Base-by-base conservation (phyloP, 2,329 filamentous ascomycete species). In the Orbilia javanica region DNA sequence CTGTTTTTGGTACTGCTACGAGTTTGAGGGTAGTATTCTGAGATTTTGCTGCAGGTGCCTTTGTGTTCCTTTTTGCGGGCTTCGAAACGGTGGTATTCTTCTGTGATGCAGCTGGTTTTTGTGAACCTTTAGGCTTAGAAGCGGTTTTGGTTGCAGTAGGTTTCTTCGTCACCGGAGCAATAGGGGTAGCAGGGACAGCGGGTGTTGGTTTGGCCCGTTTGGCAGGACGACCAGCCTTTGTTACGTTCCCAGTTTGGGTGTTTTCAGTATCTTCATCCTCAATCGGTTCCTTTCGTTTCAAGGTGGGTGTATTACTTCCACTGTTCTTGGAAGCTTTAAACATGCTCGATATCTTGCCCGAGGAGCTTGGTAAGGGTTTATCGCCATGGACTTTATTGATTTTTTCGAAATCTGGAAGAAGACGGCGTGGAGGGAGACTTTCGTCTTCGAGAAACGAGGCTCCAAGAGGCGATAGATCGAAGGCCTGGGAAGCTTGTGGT, bases 381-480 rank as follows among this genome's bases (percentile, higher is more conserved):
- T 72, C 67, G 0, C 74, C 74, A 36, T 66, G 62, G 18, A 78
- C 74, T 31, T 78, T 78, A 13, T 78, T 78, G 5, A 72, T 52
- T 25, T 63, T 72, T 10, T 78, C 74, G 27, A 78, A 78, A 20
- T 78, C 74, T 4, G 74, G 74, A 7, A 78, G 74, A 5, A 42
- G 42, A 29, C 74, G 74, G 11, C 67, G 74, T 39, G 74, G 74
- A 27, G 74, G 74, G 20, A 78, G 22, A 20, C 62, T 60, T 36
- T 78, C 73, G 2, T 52, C 44, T 55, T 78, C 67, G 20, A 8
- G 39, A 31, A 67, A 29, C 18, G 65, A 63, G 15, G 11, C 7
- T 13, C 39, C n/a, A 10, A 20, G 13, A 22, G 27, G 20, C 22
- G 52, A 34, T 46, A 65, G 48, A 10, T 50, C 48, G 29, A 46